Base-by-base conservation (phyloP, 208 protist genomes). In the Leishmania guyanensis region DNA sequence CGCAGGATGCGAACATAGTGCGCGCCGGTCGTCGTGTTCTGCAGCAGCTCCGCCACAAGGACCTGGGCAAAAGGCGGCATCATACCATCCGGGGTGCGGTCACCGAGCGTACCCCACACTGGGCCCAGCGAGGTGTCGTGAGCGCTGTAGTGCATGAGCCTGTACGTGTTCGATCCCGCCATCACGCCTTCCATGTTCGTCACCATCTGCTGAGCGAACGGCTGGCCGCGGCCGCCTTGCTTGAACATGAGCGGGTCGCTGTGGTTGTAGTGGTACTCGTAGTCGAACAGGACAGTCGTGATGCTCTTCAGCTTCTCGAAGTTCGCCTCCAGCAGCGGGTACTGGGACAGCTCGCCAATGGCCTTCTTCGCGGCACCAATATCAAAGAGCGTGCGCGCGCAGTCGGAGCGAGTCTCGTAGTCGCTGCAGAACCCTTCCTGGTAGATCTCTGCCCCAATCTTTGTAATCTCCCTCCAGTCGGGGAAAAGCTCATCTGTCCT, bases 71-170 rank as follows among this genome's bases (percentile, higher is more conserved):
- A 95, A 12, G 87, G 90, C 29, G 92, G 92, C 76, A 93, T 62
- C 83, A 93, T 84, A n/a, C 68, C 88, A 14, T 72, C 68, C 43
- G 83, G 58, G 9, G 81, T 80, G n/a, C 75, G 53, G 77, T 95
- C 90, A 70, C 89, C 84, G 36, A 94, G 85, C 16, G 90, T 91
- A 56, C 78, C 83, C 75, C 84, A 83, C n/a, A 92, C 36, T 48
- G 83, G 84, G 5, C 72, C 78, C 39, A 94, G 66, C 10, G 87
- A 87, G 5, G 84, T 90, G 79, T 94, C 88, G 75, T 92, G 89
- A 20, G 86, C 84, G 75, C 87, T 91, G 88, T 94, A 94, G 75
- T 94, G 86, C 81, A 88, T 88, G 70, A 94, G 69, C 83, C 88
- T 92, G 77, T 81, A 92, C 36, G 2, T 84, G 65, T 81, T 88